phyloP scores from a whole-genome alignment of 23 red algal species.

The Chondrus crispus region DNA sequence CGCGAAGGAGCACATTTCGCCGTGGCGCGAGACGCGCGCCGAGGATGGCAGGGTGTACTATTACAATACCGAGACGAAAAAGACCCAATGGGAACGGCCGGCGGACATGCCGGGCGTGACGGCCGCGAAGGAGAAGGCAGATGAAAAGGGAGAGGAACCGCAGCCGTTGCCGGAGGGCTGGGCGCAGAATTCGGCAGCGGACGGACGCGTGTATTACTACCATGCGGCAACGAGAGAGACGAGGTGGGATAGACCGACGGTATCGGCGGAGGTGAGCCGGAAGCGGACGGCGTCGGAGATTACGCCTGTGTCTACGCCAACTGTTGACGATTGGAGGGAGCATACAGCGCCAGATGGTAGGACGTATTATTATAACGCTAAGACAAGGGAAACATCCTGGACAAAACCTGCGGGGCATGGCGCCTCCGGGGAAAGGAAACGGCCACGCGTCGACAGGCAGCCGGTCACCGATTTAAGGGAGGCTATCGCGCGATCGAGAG shows the following conservation, averaged over 20 bases:
- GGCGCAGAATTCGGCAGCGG: constrained; percentile 34
- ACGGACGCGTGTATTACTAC: constrained; percentile 50
- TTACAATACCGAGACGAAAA: constrained; percentile 52
- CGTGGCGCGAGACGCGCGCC: constrained; percentile 41
- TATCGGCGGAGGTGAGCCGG: neutral
- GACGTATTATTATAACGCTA: constrained; percentile 60
- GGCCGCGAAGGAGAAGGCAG: neutral
- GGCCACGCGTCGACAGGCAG: neutral
- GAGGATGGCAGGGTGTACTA: constrained; percentile 60
- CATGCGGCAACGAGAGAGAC: constrained; percentile 38
- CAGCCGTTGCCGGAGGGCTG: constrained; percentile 57
- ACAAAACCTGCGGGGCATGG: constrained; percentile 13
- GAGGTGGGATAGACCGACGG: constrained; percentile 45
- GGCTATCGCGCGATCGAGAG: neutral
- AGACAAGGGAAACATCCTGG: constrained; percentile 67
- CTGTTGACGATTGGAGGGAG: constrained; percentile 26
- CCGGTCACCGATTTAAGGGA: neutral
- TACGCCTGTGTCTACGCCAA: no score
- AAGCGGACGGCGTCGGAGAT: neutral
- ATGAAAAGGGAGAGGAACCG: no score
- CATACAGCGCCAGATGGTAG: constrained; percentile 42
- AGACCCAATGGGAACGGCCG: constrained; percentile 62
- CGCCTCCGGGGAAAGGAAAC: neutral
- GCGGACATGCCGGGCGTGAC: neutral
- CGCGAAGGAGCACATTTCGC: no score